Evolutionary conservation across 2,329 filamentous ascomycete species (phyloP).

Genomic region (Pseudogymnoascus sp.): DNA sequence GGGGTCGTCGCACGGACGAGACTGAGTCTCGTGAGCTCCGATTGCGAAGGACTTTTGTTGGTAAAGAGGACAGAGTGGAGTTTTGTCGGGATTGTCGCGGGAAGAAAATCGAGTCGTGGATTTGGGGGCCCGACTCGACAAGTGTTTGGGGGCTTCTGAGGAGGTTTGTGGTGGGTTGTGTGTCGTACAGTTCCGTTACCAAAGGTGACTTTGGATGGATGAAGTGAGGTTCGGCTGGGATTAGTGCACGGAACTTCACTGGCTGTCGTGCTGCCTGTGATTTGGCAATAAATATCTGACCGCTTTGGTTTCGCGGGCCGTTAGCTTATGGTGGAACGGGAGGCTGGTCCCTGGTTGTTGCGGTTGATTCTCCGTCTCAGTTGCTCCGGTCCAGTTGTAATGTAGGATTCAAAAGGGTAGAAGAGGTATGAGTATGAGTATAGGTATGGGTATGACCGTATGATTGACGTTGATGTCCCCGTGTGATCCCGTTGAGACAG

Average conservation of each 20-base stretch:
- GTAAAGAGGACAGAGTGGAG: slow-evolving; percentile 2
- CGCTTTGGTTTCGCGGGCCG: slow-evolving; percentile 2
- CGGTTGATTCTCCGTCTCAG: neutral
- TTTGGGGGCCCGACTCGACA: neutral
- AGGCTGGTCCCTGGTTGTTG: neutral
- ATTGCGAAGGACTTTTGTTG: neutral
- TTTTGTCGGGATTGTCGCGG: neutral
- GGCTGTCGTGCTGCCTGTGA: slow-evolving; percentile 1
- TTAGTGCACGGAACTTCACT: slow-evolving; percentile 7
- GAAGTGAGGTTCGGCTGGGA: slow-evolving; percentile 7
- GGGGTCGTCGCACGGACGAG: slow-evolving; percentile 7
- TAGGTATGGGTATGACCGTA: neutral
- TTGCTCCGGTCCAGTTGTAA: neutral
- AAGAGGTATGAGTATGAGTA: neutral
- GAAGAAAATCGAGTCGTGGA: neutral
- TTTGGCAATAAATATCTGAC: slow-evolving; percentile 7
- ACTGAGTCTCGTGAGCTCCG: slow-evolving; percentile 7
- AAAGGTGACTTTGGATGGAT: slow-evolving; percentile 5
- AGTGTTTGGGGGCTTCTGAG: neutral
- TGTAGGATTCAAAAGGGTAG: neutral
- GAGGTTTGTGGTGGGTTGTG: slow-evolving; percentile 4
- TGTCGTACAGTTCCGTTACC: neutral
- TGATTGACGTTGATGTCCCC: neutral
- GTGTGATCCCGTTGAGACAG: neutral
- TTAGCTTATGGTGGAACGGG: slow-evolving; percentile 6